These are phyloP conservation scores for Candida insectorum DNA, from an alignment of 805 yeast genomes.

Conservation along the genomic window DNA sequence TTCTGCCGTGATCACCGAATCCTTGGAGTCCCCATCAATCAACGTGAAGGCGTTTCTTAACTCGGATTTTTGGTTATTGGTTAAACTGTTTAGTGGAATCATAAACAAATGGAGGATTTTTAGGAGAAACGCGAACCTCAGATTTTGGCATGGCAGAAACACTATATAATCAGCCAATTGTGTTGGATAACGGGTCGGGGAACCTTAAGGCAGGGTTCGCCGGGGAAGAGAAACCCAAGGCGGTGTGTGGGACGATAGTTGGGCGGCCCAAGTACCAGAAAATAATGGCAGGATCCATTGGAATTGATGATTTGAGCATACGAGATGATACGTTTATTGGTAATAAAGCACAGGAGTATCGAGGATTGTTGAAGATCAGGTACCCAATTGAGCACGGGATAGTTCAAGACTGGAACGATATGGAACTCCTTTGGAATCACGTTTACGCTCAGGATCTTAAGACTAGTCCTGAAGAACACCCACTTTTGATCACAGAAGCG, in stretches of 20 bases:
- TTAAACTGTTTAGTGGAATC: slow-evolving; percentile 26
- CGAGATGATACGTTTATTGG: slow-evolving; percentile 76
- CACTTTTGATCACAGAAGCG: slow-evolving; percentile 83
- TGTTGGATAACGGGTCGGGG: slow-evolving; percentile 69
- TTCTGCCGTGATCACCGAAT: slow-evolving; percentile 53
- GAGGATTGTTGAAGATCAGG: slow-evolving; percentile 70
- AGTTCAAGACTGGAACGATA: slow-evolving; percentile 78
- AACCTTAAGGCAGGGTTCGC: slow-evolving; percentile 86
- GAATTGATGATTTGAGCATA: slow-evolving; percentile 35
- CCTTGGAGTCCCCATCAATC: slow-evolving; percentile 75
- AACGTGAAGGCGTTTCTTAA: slow-evolving; percentile 73
- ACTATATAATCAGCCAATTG: slow-evolving; percentile 45
- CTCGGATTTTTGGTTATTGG: slow-evolving; percentile 61
- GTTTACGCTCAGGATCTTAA: slow-evolving; percentile 57
- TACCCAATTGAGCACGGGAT: slow-evolving; percentile 82
- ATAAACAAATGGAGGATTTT: neutral
- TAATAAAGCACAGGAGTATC: slow-evolving; percentile 61
- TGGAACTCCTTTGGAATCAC: slow-evolving; percentile 79
- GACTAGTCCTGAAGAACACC: slow-evolving; percentile 74
- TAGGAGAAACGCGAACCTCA: neutral
- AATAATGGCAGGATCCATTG: slow-evolving; percentile 60
- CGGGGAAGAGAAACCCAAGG: slow-evolving; percentile 80
- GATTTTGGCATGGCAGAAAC: slow-evolving; percentile 11
- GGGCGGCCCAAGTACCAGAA: slow-evolving; percentile 85
- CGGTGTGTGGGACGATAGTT: slow-evolving; percentile 58